A percentile compares a stretch with the other conserved stretches of the same genome.
These are phyloP conservation scores for Daldinia decipiens DNA, from an alignment of 495 filamentous ascomycete genomes.

Conservation along the genomic window DNA sequence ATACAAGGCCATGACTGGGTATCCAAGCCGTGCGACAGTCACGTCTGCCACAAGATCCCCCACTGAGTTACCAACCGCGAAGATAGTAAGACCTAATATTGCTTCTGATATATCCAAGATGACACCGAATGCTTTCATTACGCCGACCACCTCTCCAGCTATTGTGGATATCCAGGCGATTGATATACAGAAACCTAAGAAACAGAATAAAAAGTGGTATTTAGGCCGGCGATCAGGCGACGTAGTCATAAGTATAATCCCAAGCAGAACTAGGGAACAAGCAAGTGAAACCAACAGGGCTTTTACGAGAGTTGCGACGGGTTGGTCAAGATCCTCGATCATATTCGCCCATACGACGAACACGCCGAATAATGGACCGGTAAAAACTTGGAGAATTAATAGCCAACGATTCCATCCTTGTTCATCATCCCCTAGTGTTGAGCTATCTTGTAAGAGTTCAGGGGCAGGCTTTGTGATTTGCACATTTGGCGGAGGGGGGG, in stretches of 20 bases:
- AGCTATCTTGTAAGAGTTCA: slow-evolving; percentile 38
- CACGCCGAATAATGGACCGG: slow-evolving; percentile 84
- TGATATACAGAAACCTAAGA: slow-evolving; percentile 88
- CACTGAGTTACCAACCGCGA: slow-evolving; percentile 94
- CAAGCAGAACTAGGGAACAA: slow-evolving; percentile 72
- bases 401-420: slow-evolving; percentile 91
- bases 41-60: slow-evolving; percentile 95
- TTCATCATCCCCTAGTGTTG: slow-evolving; percentile 41
- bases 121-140: slow-evolving; percentile 93
- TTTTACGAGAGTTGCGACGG: slow-evolving; percentile 59
- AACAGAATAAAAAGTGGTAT: slow-evolving; percentile 80
- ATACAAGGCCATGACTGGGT: slow-evolving; percentile 93
- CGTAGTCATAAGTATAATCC: slow-evolving; percentile 70
- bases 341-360: slow-evolving; percentile 80
- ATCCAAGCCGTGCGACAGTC: slow-evolving; percentile 90
- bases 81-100: slow-evolving; percentile 93
- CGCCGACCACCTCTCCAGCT: slow-evolving; percentile 93
- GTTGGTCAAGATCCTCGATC: slow-evolving; percentile 59
- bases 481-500: slow-evolving; percentile 21
- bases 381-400: slow-evolving; percentile 82
- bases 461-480: slow-evolving; percentile 42
- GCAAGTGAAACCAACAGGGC: slow-evolving; percentile 76
- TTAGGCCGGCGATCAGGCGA: slow-evolving; percentile 65
- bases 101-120: slow-evolving; percentile 95
- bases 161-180: slow-evolving; percentile 98